Base-by-base conservation (phyloP, 352 stramenopile species). In the Phytophthora megakarya region DNA sequence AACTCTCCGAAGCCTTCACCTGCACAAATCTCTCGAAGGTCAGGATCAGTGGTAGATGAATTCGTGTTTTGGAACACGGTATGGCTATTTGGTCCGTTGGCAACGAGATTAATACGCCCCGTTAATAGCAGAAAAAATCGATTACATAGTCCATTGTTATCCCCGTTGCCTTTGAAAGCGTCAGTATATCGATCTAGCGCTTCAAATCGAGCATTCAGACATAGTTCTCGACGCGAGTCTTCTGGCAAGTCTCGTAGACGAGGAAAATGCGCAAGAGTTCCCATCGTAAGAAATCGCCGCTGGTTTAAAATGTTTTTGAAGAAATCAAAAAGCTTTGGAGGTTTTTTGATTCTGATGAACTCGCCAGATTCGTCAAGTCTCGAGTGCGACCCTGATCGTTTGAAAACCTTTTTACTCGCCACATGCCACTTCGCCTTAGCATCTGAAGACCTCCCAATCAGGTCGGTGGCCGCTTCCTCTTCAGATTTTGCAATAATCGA, bases 301-400 rank as follows among this genome's bases (percentile, higher is more conserved):
- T 90, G 81, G 43, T 90, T 88, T 4, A 90, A 42, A 11, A 90
- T 82, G 48, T 88, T 90, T 40, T 81, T 75, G 61, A 88, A 87
- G 8, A 90, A 63, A 15, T 88, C 65, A 19, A 88, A 85, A 16
- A 90, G 68, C 40, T 81, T 88, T 12, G 76, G 75, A 5, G 61
- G 67, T 32, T 79, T 83, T 9, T 48, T 72, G 9, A 18, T 18
- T 7, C 23, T 44, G 11, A 45, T 19, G 2, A 18, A 55, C 18
- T 35, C 23, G 26, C 48, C 45, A 43, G 43, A 32, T 3, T 60
- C 44, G 38, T 73, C 46, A 43, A 60, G 18, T n/a, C 23, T 35
- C 21, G 50, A 30, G 21, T 56, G 54, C 66, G 59, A 61, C n/a
- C n/a, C n/a, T 0, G 44, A 42, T 43, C 47, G 13, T 35, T 68